Evolutionary conservation across 2,329 filamentous ascomycete genomes (phyloP).

Genomic region (Dothistroma pini): DNA sequence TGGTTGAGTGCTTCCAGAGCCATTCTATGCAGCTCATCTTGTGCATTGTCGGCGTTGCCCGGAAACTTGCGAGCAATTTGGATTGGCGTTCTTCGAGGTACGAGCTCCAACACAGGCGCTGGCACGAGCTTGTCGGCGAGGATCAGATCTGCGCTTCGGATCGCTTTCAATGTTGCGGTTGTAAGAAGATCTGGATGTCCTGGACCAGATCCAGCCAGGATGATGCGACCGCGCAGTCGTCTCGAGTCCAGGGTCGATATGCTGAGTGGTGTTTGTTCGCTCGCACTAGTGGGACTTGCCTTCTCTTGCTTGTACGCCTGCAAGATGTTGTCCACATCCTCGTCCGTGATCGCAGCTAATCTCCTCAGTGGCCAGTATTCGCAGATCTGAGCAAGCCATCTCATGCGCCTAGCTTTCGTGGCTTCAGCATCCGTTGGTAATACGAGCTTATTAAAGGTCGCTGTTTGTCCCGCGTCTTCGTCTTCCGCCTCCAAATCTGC

Average conservation of each 20-base stretch:
- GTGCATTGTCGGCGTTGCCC: constrained; percentile 89
- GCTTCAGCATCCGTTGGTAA: constrained; percentile 68
- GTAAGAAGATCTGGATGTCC: constrained; percentile 92
- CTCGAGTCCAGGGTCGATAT: constrained; percentile 30
- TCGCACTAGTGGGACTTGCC: constrained; percentile 29
- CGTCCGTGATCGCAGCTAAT: constrained; percentile 73
- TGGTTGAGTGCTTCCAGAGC: constrained; percentile 65
- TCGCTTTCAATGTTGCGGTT: constrained; percentile 72
- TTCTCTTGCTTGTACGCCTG: constrained; percentile 59
- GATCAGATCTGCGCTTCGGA: constrained; percentile 70
- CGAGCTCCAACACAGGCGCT: constrained; percentile 77
- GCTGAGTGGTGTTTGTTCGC: constrained; percentile 30
- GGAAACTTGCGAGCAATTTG: constrained; percentile 97
- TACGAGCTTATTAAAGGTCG: constrained; percentile 80
- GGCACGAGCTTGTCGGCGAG: constrained; percentile 85
- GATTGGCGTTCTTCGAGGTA: constrained; percentile 83
- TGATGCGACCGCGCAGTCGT: constrained; percentile 62
- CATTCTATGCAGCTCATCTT: constrained; percentile 79
- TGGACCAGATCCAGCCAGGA: constrained; percentile 87
- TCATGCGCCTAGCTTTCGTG: constrained; percentile 74
- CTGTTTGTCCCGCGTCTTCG: constrained; percentile 68
- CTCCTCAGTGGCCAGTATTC: constrained; percentile 95
- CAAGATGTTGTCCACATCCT: constrained; percentile 74
- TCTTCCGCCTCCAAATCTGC: constrained; percentile 47
- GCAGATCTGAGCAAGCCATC: constrained; percentile 94